phyloP scores from a whole-genome alignment of 495 filamentous ascomycete species.

The Glarea lozoyensis region DNA sequence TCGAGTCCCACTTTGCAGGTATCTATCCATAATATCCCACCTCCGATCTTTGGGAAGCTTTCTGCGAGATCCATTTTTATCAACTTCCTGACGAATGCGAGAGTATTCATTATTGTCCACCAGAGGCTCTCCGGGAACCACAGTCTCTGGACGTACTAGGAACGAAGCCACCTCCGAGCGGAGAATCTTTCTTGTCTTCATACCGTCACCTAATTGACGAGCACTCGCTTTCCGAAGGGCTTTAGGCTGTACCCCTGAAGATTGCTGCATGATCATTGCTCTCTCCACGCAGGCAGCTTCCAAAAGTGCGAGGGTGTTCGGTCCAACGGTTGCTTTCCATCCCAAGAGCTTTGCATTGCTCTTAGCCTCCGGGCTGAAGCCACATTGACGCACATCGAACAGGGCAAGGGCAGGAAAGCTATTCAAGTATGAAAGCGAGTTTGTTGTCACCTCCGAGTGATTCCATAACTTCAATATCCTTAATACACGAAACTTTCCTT shows the following conservation, averaged over 20 bases:
- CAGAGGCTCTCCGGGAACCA: neutral
- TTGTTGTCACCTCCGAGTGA: slow-evolving; percentile 9
- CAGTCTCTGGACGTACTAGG: neutral
- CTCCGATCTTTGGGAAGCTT: neutral
- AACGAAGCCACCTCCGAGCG: slow-evolving; percentile 3
- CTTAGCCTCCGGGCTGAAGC: neutral
- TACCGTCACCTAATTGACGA: slow-evolving; percentile 1
- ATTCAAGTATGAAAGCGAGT: slow-evolving; percentile 13
- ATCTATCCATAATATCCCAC: neutral
- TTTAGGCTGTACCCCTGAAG: neutral
- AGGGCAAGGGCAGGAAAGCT: slow-evolving; percentile 16
- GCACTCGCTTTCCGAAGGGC: neutral
- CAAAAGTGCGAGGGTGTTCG: neutral
- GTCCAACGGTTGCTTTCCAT: slow-evolving; percentile 8
- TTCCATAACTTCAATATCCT: slow-evolving; percentile 16
- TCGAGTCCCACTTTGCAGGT: neutral
- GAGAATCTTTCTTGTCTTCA: neutral
- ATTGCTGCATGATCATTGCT: neutral
- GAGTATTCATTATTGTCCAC: slow-evolving; percentile 1
- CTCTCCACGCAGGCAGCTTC: slow-evolving; percentile 10
- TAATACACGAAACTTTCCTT: slow-evolving; percentile 15
- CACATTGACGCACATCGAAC: slow-evolving; percentile 16
- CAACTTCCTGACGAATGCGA: neutral
- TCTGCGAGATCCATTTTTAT: neutral
- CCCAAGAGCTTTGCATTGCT: neutral